A percentile compares a stretch with the other conserved stretches of the same genome.
Evolutionary conservation across 75 land plant genomes (phyloP).

Genomic region (Cryptomeria japonica): DNA sequence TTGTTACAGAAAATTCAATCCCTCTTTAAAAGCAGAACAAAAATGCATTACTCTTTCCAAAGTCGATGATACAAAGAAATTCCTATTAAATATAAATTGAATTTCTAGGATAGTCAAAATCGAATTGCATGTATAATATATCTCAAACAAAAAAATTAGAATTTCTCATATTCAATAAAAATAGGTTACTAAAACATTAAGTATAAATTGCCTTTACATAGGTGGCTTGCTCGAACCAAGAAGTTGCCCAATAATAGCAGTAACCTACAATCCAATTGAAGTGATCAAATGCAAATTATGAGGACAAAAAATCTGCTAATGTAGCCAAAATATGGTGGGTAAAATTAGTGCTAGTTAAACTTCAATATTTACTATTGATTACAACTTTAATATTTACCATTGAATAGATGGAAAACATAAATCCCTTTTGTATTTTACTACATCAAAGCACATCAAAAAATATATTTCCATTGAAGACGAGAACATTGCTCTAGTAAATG

Average conservation of each 20-base stretch:
- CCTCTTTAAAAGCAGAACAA: background rate
- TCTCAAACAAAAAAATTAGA: background rate
- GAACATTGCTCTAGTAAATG: too few relatives aligned
- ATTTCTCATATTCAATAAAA: background rate
- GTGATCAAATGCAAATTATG: background rate
- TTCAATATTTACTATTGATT: too few relatives aligned
- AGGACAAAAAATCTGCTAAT: background rate
- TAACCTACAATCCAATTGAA: slow-evolving; percentile 24
- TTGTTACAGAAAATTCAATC: background rate
- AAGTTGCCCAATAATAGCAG: slow-evolving; percentile 36
- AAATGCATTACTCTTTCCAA: background rate
- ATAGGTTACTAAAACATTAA: background rate
- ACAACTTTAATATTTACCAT: too few relatives aligned
- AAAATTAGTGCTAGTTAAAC: background rate
- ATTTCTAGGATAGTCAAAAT: background rate
- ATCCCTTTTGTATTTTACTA: too few relatives aligned
- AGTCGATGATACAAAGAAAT: background rate
- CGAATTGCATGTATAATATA: background rate
- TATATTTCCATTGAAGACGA: too few relatives aligned
- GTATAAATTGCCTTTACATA: slow-evolving; percentile 11
- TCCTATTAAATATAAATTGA: background rate
- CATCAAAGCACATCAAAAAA: background rate
- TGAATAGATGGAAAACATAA: too few relatives aligned
- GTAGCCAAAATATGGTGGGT: background rate
- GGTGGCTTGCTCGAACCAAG: slow-evolving; percentile 34